Base-by-base conservation (phyloP, 805 yeast species). In the Pichia rugopelliculosa region DNA sequence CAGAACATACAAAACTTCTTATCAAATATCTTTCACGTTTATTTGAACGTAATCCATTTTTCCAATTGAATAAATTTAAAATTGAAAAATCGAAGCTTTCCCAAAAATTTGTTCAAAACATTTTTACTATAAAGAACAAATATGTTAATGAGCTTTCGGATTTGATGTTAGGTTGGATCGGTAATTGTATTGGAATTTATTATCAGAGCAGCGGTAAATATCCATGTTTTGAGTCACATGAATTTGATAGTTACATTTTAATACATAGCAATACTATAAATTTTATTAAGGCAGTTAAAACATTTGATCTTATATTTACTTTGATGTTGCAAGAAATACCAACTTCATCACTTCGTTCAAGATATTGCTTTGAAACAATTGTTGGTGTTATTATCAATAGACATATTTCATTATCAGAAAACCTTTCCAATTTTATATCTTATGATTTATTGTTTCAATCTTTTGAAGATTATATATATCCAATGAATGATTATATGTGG, bases 341-440 rank as follows among this genome's bases (percentile, higher is more conserved):
- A 1, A 30, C 44, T 1, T 52, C 55, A 1, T 46, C 61, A 33
- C n/a, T 55, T 3, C 54, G 56, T 11, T 61, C 64, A 5, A 39
- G 39, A 10, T 36, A 53, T 6, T 57, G 67, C 44, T 61, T 72
- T 39, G 77, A 76, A 36, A 51, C 69, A 4, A 56, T 72, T 6
- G 37, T 72, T 9, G 78, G 79, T 1, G 68, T 62, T 10, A 56
- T 74, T 17, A 50, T 72, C 1, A 53, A 61, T 48, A 64, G 60
- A 25, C 61, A 57, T 45, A 50, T 55, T n/a, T 40, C 45, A 1
- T 45, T 46, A 17, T 15, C 36, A 3, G 46, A 47, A 10, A 63
- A 59, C 24, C 48, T 62, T 1, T 36, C 30, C 13, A 58, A 59
- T 30, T 56, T 52, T 46, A 20, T 69, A 3, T 55, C 64, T 8